Percentiles rank a stretch among this genome's conserved stretches.
Conservation (phyloP, 1,139 yeast species). For the Blastobotrys niveus region DNA sequence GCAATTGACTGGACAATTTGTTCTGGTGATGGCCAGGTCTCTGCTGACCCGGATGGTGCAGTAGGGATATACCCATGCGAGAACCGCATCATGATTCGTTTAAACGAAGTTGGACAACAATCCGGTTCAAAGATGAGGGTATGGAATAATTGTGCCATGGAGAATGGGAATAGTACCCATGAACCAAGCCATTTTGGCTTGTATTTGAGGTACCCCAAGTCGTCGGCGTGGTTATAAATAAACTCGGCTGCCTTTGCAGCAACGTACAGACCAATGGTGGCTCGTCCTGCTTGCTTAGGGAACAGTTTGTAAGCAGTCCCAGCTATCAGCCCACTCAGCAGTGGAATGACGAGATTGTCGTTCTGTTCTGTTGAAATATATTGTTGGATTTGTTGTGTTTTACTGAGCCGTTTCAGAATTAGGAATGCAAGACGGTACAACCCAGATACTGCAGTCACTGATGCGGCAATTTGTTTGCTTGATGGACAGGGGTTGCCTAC, state of each 20-base stretch:
- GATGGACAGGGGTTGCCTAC: slow-evolving; percentile 10
- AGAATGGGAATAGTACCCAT: slow-evolving; percentile 40
- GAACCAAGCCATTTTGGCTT: slow-evolving; percentile 37
- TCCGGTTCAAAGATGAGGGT: slow-evolving; percentile 36
- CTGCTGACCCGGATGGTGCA: slow-evolving; percentile 26
- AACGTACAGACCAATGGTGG: slow-evolving; percentile 33
- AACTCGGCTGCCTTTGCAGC: slow-evolving; percentile 36
- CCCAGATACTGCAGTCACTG: slow-evolving; percentile 28
- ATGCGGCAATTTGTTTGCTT: slow-evolving; percentile 25
- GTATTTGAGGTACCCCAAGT: slow-evolving; percentile 31
- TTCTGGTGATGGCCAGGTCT: slow-evolving; percentile 33
- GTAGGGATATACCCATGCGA: slow-evolving; percentile 32
- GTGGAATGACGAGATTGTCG: slow-evolving; percentile 22
- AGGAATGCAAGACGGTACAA: slow-evolving; percentile 27
- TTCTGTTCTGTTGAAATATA: background rate
- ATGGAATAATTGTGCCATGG: slow-evolving; percentile 39
- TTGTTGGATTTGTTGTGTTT: too few relatives aligned
- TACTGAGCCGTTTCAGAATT: slow-evolving; percentile 16
- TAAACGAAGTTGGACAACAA: slow-evolving; percentile 33
- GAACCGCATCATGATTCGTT: slow-evolving; percentile 28
- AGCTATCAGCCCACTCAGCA: slow-evolving; percentile 29
- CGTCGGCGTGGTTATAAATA: slow-evolving; percentile 35
- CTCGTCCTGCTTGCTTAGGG: slow-evolving; percentile 27
- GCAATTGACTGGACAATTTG: slow-evolving; percentile 33
- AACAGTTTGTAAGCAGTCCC: slow-evolving; percentile 30